phyloP scores from a whole-genome alignment of 257 asterid species.

The Leptodermis oblonga region DNA sequence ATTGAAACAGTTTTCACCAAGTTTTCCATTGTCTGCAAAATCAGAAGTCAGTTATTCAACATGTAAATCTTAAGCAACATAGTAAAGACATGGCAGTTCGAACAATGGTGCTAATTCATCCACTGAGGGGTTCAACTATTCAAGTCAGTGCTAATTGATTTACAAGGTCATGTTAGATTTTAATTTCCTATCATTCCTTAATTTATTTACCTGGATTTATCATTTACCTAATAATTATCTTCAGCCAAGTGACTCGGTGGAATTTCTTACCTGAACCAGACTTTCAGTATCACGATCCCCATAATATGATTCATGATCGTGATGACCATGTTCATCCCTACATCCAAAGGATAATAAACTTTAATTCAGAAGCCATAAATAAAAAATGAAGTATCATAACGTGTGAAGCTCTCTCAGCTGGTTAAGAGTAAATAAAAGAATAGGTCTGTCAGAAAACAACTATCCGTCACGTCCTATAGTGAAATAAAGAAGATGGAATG shows the following conservation, averaged over 20 bases:
- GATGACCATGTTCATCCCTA: conserved; percentile 92
- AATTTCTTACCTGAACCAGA: conserved; percentile 70
- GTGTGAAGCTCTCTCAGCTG: background rate
- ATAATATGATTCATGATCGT: conserved; percentile 91
- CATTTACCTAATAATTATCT: conserved; percentile 8
- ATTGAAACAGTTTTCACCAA: conserved; percentile 71
- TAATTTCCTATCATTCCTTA: conserved; percentile 8
- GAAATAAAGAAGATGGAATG: background rate
- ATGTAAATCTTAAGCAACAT: background rate
- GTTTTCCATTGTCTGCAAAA: conserved; percentile 75
- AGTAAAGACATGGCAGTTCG: background rate
- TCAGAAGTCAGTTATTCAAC: conserved; percentile 13
- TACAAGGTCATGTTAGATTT: background rate
- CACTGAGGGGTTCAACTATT: background rate
- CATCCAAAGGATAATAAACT: conserved; percentile 10
- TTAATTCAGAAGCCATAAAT: conserved; percentile 7
- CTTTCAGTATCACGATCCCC: conserved; percentile 93
- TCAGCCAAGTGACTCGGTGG: conserved; percentile 4
- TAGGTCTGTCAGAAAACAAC: background rate
- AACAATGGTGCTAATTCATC: background rate
- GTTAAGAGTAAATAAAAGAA: background rate
- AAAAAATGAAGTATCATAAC: background rate
- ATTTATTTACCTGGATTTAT: conserved; percentile 8
- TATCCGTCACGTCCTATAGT: background rate
- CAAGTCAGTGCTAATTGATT: background rate